phyloP scores from a whole-genome alignment of 164 flowering plant species.

The Liriodendron chinense region DNA sequence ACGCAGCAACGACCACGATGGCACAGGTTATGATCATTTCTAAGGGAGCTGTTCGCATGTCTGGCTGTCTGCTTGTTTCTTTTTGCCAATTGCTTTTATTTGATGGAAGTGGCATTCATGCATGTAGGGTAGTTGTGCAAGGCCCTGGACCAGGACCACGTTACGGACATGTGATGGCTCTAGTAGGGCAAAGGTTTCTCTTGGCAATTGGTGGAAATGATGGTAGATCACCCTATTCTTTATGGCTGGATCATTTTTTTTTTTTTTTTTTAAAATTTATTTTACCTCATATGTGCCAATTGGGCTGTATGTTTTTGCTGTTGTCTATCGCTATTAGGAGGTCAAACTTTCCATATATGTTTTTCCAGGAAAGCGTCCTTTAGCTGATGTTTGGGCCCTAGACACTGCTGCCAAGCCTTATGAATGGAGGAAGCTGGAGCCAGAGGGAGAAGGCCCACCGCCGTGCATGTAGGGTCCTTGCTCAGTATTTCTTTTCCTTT shows the following conservation, averaged over 20 bases:
- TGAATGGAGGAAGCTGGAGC: slow-evolving; percentile 98
- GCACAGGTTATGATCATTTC: slow-evolving; percentile 64
- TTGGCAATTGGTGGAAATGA: slow-evolving; percentile 99
- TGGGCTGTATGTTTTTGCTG: background rate
- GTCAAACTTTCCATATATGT: slow-evolving; percentile 9
- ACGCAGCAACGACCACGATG: slow-evolving; percentile 96
- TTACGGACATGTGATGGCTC: slow-evolving; percentile 99
- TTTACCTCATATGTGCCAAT: background rate
- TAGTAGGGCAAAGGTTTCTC: slow-evolving; percentile 97
- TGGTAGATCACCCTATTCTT: slow-evolving; percentile 41
- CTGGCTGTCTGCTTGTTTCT: background rate
- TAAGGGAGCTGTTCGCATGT: background rate
- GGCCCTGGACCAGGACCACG: slow-evolving; percentile 99
- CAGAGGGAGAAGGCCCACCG: slow-evolving; percentile 99
- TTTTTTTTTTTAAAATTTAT: background rate
- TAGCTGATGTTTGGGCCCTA: slow-evolving; percentile 99
- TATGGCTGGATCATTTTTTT: background rate
- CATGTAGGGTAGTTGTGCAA: slow-evolving; percentile 87
- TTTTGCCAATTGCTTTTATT: background rate
- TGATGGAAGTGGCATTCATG: slow-evolving; percentile 7
- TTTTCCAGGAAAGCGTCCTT: slow-evolving; percentile 79
- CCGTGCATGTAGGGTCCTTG: slow-evolving; percentile 82
- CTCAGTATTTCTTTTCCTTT: background rate
- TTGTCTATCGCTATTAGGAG: background rate
- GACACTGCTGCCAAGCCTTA: slow-evolving; percentile 99